Evolutionary conservation across 768 basidiomycete species (phyloP), one percentile per base, ranked within the genome.

Genomic region (Boletus huronensis): DNA sequence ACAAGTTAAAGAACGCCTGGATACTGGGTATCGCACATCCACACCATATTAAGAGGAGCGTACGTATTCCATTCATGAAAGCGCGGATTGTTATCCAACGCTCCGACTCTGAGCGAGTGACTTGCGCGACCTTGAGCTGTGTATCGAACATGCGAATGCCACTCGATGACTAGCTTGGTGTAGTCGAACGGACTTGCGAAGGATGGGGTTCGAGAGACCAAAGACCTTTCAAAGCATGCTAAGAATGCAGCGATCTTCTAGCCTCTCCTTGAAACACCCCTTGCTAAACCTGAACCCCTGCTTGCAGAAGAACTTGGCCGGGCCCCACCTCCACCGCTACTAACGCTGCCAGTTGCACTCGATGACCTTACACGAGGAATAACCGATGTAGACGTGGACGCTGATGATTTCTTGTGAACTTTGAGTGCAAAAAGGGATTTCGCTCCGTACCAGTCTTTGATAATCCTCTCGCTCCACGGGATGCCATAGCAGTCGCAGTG

Each of bases 401-500:
- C 68, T 68, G 34, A 23, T 2, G 5, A 36, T 28, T 16, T 34
- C 41, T 28, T 32, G 35, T 65, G 14, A 70, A 34, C 19, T 32
- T 10, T 5, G 10, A 45, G 40, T n/a, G 14, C 3, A 51, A 26
- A 38, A 26, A 28, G 16, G 14, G 26, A 26, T 9, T 39, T 47
- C 17, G 25, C 39, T 11, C 47, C 70, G 32, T 63, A 80, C 79
- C 74, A 63, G 70, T 62, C 57, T 70, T 74, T 28, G 74, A 58
- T 61, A 26, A 63, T 75, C 60, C 77, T 74, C 57, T 73, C 67
- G 35, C 77, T 81, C 54, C 82, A 79, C 75, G 69, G 25, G 69
- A 62, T 3, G 69, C 70, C 62, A 64, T 70, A 11, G 69, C 70
- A 13, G 68, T 79, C 75, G 82, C 67, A 13, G 82, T 87, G 2